Evolutionary conservation across 2,329 filamentous ascomycete species (phyloP), one percentile per base, ranked within the genome.

Genomic region (Immersiporthe knoxdaviesiana): DNA sequence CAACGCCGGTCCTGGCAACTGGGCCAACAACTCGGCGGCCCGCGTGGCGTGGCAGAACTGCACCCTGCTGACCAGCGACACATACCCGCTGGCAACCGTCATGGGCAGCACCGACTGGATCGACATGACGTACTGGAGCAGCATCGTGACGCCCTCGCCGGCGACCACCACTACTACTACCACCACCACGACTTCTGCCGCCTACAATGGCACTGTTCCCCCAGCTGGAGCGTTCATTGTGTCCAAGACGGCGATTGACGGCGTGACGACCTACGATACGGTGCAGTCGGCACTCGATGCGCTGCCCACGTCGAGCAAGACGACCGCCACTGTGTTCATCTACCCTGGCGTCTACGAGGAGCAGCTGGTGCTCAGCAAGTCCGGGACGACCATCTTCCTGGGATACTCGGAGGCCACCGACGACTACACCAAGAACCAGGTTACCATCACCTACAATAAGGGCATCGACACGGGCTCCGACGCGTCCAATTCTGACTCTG

Each of bases 1-100:
- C 32, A 88, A 89, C 74, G 81, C 79, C 16, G 87, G 87, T 1
- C 74, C 77, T 68, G 86, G 86, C 11, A 73, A 68, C 58, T 73
- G 72, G 72, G 72, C 69, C 47, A 72, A 71, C 44, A 67, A 67
- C 21, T 66, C 56, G 10, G 72, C 66, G 8, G 74, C 74, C 16
- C 72, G 74, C 14, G 62, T 66, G n/a, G 72, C 71, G 10, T 76
- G 71, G 37, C 66, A 72, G 47, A 71, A 73, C 66, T 71, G 70
- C 62, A 74, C 73, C 21, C 73, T 75, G 37, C 74, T 75, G 39
- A 69, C 72, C 1, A 72, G 68, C 52, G 74, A 75, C 56, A 67
- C 66, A n/a, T 76, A 74, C 32, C 66, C 72, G 18, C 63, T 76
- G 58, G 66, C 62, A 30, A 73, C 71, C 41, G 72, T 75, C 24